Base-by-base conservation (phyloP, 441 rosid genomes). In the Pelargonium citronellum region DNA sequence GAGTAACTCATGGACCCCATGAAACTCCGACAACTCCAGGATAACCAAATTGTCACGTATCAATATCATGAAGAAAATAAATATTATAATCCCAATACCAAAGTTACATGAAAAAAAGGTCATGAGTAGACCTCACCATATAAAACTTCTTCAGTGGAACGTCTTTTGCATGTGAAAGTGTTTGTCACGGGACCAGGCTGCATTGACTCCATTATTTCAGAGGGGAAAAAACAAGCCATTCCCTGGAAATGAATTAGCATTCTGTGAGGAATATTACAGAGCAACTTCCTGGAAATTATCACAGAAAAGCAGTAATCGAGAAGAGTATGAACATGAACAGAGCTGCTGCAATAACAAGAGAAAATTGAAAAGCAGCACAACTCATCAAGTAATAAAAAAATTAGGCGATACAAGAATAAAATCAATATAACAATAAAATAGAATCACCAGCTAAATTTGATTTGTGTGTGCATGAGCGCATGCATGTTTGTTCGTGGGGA, bases 151-250 rank as follows among this genome's bases (percentile, higher is more conserved):
- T 49, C 57, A 13, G 57, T 49, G 57, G 57, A 49, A 49, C 57
- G n/a, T 13, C 57, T 49, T 49, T 49, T 49, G 16, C 57, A 49
- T 49, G 57, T 49, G 57, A 13, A 49, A 49, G 57, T 49, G 57
- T 49, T 49, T 49, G 57, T 15, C 16, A 49, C 4, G 57, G 57
- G n/a, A 49, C 57, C 47, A 4, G 57, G 57, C 57, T 49, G 57
- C 57, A 49, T 49, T 15, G 30, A 27, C 30, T 27, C 30, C 30
- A 27, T 27, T 27, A 27, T 27, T 27, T 27, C 30, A 27, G 30
- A 27, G 30, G 4, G 30, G 30, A 3, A 3, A 27, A 27, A 27
- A 27, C 1, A 27, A 1, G 30, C 30, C 27, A 27, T 27, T 27
- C 30, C 30, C 30, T 27, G 30, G 30, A 27, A 27, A 27, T 27